Evolutionary conservation across 768 basidiomycete genomes (phyloP).

Genomic region (Filobasidium wieringae): DNA sequence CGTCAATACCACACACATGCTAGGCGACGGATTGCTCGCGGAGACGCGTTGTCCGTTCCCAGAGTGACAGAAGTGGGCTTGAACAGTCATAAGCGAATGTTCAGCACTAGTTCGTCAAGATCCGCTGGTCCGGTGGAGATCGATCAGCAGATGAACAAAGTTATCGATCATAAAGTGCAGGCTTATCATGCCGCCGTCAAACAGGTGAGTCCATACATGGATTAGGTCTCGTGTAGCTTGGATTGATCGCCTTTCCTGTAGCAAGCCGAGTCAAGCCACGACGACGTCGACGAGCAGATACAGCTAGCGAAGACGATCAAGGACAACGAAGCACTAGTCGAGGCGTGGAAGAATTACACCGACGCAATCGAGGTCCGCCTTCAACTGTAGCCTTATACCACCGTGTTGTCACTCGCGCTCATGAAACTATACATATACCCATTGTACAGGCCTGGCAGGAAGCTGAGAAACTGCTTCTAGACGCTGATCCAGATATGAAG

Average conservation of each 20-base stretch:
- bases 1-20: neutral
- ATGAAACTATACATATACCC: neutral
- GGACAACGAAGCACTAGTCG: conserved; percentile 55
- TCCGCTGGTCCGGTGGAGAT: neutral
- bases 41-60: too few species aligned
- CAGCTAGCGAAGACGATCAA: conserved; percentile 52
- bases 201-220: neutral
- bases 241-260: too few species aligned
- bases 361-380: conserved; percentile 49
- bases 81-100: too few species aligned
- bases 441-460: conserved; percentile 54
- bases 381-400: neutral
- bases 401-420: neutral
- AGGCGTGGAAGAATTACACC: conserved; percentile 58
- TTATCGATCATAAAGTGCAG: neutral
- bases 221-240: neutral
- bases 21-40: neutral
- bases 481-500: conserved; percentile 65
- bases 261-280: neutral
- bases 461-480: conserved; percentile 52
- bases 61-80: too few species aligned
- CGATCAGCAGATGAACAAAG: neutral
- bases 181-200: conserved; percentile 8
- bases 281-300: conserved; percentile 46
- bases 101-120: neutral